Evolutionary conservation across 768 basidiomycete genomes (phyloP), one percentile per base, ranked within the genome.

Genomic region (Kwoniella europaea): DNA sequence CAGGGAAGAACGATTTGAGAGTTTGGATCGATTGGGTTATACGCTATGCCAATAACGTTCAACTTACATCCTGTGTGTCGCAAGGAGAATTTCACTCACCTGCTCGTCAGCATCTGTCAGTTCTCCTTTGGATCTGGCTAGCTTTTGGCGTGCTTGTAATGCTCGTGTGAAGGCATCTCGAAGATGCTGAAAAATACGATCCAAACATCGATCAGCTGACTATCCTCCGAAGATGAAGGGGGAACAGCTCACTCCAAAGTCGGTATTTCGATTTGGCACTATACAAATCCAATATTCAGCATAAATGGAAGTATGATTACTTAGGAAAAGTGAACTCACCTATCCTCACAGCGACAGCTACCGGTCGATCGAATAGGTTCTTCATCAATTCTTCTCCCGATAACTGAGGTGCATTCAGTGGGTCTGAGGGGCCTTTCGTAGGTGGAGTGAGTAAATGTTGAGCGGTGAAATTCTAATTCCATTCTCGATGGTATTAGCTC

Each of bases 131-230:
- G 78, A 71, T 20, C 72, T 71, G 7, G 84, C 82, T 3, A 80
- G 63, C 71, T 85, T 85, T 63, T 85, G 77, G 4, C 85, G 76
- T 0, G 84, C 84, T 29, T 77, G 64, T 35, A 86, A 66, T 2
- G 84, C 83, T 13, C 85, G 73, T 0, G 83, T 82, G 72, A 86
- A 85, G 0, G 82, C 85, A 71, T 86, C 85, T 16, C 85, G 80
- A 0, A 86, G 81, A 65, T 86, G 85, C 61, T 82, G 55, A 22
- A 10, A 15, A 18, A 2, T 15, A 18, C 2, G 44, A 10, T 46
- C 1, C 16, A 16, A 12, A 10, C 44, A 50, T 62, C 56, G 3
- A 57, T 44, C 12, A 18, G 46, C 46, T 50, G 46, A 15, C 35
- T 9, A 35, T 6, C 35, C 35, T 35, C 6, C 7, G 35, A 35